Percentiles rank a stretch among this genome's conserved stretches.
Evolutionary conservation across 139 green algal genomes (phyloP).

Genomic region (Diplosphaera chodatii): DNA sequence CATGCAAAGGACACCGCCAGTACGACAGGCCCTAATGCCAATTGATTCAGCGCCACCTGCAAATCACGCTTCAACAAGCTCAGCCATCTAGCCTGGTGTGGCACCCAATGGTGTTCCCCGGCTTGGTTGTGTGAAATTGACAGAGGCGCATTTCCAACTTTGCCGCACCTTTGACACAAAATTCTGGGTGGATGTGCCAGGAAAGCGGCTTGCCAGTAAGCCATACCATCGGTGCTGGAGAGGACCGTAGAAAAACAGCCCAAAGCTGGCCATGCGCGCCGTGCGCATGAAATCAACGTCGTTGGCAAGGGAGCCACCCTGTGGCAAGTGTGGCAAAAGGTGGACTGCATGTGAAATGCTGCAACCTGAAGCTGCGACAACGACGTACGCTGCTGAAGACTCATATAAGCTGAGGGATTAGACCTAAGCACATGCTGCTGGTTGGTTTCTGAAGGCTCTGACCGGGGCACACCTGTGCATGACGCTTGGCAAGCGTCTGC

Average conservation of each 20-base stretch:
- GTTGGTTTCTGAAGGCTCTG: no score
- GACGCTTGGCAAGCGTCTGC: slow-evolving; percentile 34
- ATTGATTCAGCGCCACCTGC: slow-evolving; percentile 64
- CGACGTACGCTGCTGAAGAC: no score
- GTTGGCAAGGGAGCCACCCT: not conserved
- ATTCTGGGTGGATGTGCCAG: slow-evolving; percentile 33
- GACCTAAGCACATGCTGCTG: no score
- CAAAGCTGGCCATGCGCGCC: slow-evolving; percentile 70
- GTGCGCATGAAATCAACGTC: slow-evolving; percentile 41
- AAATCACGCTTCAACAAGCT: no score
- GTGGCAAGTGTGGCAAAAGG: no score
- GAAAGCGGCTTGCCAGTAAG: slow-evolving; percentile 48
- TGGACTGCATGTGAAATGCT: no score
- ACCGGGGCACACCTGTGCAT: slow-evolving; percentile 8
- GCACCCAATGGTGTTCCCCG: no score
- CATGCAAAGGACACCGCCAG: slow-evolving; percentile 63
- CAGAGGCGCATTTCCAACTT: no score
- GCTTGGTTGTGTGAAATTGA: no score
- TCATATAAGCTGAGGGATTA: no score
- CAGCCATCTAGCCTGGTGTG: no score
- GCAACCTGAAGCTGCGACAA: no score
- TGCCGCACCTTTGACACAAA: slow-evolving; percentile 61
- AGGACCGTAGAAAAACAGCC: slow-evolving; percentile 67
- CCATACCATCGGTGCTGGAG: slow-evolving; percentile 71
- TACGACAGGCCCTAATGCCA: slow-evolving; percentile 59